These are phyloP conservation scores for Zarea fungicola DNA, from an alignment of 2,329 filamentous ascomycete genomes.

Conservation along the genomic window DNA sequence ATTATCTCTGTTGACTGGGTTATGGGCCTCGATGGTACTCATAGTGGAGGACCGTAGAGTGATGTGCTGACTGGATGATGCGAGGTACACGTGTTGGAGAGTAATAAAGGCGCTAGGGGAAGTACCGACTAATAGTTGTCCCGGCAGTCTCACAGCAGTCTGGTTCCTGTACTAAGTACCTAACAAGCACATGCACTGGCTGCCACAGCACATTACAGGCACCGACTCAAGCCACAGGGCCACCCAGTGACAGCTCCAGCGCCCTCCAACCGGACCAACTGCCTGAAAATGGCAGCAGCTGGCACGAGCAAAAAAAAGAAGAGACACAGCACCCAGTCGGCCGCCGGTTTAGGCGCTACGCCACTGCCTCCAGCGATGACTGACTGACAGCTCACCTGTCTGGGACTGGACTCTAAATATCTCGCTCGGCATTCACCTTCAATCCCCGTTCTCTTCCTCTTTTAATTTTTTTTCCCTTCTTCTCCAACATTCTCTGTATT, in stretches of 20 bases:
- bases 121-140: not conserved
- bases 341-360: conserved; percentile 7
- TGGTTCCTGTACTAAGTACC: too few relatives aligned
- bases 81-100: conserved; percentile 4
- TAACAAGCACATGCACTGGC: too few relatives aligned
- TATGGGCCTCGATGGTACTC: conserved; percentile 7
- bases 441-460: conserved; percentile 10
- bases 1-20: conserved; percentile 12
- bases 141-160: not conserved
- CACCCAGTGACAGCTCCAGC: not conserved
- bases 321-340: too few relatives aligned
- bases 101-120: conserved; percentile 6
- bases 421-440: conserved; percentile 13
- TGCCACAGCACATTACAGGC: too few relatives aligned
- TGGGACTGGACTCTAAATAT: conserved; percentile 18
- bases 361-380: not conserved
- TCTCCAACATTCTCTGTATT: conserved; percentile 9
- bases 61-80: conserved; percentile 12
- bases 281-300: conserved; percentile 7
- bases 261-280: not conserved
- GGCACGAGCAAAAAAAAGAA: conserved; percentile 10
- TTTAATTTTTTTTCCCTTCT: conserved; percentile 14
- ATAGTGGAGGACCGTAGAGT: conserved; percentile 10
- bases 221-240: too few relatives aligned
- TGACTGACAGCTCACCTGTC: conserved; percentile 14